Evolutionary conservation across 768 basidiomycete species (phyloP).

Genomic region (Hericium alpestre): DNA sequence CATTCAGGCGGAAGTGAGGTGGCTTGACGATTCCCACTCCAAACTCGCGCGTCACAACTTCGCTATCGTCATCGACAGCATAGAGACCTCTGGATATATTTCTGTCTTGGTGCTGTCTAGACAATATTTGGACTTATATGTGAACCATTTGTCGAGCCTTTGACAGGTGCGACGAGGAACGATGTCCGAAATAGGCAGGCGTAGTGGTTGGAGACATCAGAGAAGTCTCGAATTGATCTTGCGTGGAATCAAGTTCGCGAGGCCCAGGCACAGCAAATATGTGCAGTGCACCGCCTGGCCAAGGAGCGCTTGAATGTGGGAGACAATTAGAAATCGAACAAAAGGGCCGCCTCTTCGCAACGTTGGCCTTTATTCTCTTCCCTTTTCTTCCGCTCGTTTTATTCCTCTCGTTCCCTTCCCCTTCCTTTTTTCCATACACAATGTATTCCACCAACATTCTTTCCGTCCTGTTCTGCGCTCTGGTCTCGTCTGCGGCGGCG

Average conservation of each 20-base stretch:
- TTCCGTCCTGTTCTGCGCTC: not conserved
- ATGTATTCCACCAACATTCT: not conserved
- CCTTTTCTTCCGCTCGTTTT: not conserved
- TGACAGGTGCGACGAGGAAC: not conserved
- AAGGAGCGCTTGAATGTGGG: not conserved
- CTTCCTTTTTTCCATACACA: not conserved
- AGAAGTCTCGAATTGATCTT: not conserved
- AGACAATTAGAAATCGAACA: not conserved
- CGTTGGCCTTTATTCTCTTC: not conserved
- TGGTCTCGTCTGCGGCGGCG: not conserved
- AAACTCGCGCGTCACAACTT: too few species aligned
- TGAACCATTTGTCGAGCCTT: too few species aligned
- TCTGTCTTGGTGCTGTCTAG: too few species aligned
- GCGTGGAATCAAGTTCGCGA: not conserved
- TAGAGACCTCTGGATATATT: too few species aligned
- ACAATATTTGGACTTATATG: too few species aligned
- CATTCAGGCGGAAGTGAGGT: too few species aligned
- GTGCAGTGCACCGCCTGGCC: not conserved
- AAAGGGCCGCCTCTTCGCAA: not conserved
- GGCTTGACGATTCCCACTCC: too few species aligned
- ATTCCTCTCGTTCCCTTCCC: not conserved
- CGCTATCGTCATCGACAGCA: too few species aligned
- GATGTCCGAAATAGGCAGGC: not conserved
- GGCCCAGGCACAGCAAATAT: not conserved
- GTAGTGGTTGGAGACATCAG: not conserved